Evolutionary conservation across 2,329 filamentous ascomycete species (phyloP), one percentile per base, ranked within the genome.

Genomic region (Aspergillus quadrilineatus): DNA sequence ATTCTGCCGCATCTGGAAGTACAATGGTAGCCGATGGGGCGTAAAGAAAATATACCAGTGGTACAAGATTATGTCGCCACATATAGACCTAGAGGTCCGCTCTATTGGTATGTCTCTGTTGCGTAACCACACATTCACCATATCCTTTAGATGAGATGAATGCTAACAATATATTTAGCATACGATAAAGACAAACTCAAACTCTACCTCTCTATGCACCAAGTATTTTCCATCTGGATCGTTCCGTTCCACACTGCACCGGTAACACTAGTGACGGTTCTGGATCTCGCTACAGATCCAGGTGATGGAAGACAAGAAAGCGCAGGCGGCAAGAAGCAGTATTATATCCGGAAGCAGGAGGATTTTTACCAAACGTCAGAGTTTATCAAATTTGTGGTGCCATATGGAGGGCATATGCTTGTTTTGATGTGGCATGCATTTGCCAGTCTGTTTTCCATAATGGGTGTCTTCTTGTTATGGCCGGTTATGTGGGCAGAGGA

Each of bases 61-160:
- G 89, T 93, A 95, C 74, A 90, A 91, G 67, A 88, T 93, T 61
- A 79, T 96, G 68, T 90, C 86, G 59, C 92, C 92, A 0, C 77
- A 79, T 15, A 89, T 94, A 62, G 80, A 86, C 43, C 75, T 93
- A 10, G 75, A 81, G 1, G 79, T 96, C 15, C 82, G 90, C 51
- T 80, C 78, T 30, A 73, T 86, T 15, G 82, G 82, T 84, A 67
- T 4, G 55, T 48, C 2, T 22, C 3, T 4, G 22, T 22, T 29
- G n/a, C 14, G 12, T 5, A 6, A 12, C 10, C 39, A 17, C 34
- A 14, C 9, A 14, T n/a, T 39, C 39, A 9, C 7, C 7, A 26
- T 2, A 39, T 12, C 29, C n/a, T 12, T 22, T 56, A 10, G 6
- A 17, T 14, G 22, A 6, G 30, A 37, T 10, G 41, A 12, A 47